A percentile compares a stretch with the other conserved stretches of the same genome.
These are phyloP conservation scores for Saturnispora quitensis DNA, from an alignment of 805 yeast species.

Conservation along the genomic window DNA sequence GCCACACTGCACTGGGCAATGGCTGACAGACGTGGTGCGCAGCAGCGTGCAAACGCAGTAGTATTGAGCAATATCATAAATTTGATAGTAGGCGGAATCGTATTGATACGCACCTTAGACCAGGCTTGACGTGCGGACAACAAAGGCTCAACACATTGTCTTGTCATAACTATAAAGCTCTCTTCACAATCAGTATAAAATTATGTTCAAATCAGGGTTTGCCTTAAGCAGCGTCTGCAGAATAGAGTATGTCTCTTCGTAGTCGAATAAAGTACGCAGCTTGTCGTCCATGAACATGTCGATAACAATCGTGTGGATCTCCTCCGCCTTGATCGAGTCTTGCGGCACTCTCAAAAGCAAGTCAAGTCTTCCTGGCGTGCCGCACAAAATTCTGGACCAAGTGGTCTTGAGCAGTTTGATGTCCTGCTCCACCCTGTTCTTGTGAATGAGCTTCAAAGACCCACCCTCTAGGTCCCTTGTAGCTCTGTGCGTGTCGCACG, in stretches of 20 bases:
- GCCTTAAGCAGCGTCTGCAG: slow-evolving; percentile 30
- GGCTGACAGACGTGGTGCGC: too few relatives aligned
- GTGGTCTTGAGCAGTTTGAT: slow-evolving; percentile 35
- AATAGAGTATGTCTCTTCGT: slow-evolving; percentile 35
- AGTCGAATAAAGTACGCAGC: slow-evolving; percentile 52
- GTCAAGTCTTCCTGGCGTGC: slow-evolving; percentile 54
- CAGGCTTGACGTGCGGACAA: too few relatives aligned
- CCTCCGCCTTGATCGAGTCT: slow-evolving; percentile 29
- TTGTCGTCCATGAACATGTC: slow-evolving; percentile 59
- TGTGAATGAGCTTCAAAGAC: slow-evolving; percentile 63
- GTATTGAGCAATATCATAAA: too few relatives aligned
- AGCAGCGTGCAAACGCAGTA: too few relatives aligned
- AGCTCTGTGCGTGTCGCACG: slow-evolving; percentile 75
- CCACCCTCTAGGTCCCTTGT: slow-evolving; percentile 36
- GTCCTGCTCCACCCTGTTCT: slow-evolving; percentile 64
- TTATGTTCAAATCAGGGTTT: slow-evolving; percentile 38
- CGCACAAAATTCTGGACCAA: slow-evolving; percentile 42
- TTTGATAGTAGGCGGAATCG: too few relatives aligned
- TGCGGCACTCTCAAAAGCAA: slow-evolving; percentile 15
- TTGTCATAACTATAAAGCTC: too few relatives aligned
- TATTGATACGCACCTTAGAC: too few relatives aligned
- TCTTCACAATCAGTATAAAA: slow-evolving; percentile 33
- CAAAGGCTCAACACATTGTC: too few relatives aligned
- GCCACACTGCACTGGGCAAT: too few relatives aligned
- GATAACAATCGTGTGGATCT: slow-evolving; percentile 45